Conservation (phyloP, 1,139 yeast species). For the Hyphopichia wangnamkhiaoensis region DNA sequence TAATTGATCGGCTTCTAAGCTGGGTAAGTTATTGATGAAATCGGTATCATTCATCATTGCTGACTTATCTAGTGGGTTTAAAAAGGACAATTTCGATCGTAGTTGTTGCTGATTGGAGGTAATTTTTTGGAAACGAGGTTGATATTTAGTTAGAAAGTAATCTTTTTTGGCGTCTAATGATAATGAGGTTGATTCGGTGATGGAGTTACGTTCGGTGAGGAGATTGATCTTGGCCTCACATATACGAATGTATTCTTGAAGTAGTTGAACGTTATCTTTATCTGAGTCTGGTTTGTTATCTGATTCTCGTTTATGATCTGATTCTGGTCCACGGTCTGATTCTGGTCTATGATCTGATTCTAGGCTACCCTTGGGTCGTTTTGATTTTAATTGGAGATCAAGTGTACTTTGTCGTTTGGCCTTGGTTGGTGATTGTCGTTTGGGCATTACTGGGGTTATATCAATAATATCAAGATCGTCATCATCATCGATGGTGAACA, state of each 20-base stretch:
- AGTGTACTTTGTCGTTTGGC: conserved; percentile 5
- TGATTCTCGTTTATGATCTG: too few species aligned
- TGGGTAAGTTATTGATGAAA: conserved; percentile 2
- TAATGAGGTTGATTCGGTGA: conserved; percentile 37
- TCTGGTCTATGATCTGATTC: too few species aligned
- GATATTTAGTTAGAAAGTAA: conserved; percentile 23
- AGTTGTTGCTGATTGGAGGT: neutral
- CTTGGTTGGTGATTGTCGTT: too few species aligned
- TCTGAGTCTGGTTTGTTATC: too few species aligned
- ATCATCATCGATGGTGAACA: neutral
- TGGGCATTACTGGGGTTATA: conserved; percentile 5
- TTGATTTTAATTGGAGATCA: neutral
- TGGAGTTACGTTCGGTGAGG: conserved; percentile 26
- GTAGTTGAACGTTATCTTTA: conserved; percentile 5
- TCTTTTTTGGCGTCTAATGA: conserved; percentile 34
- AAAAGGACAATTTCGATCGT: neutral
- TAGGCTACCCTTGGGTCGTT: neutral
- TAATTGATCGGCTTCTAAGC: neutral
- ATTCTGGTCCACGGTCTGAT: too few species aligned
- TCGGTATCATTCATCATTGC: conserved; percentile 2
- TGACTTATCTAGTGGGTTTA: neutral
- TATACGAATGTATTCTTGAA: conserved; percentile 21
- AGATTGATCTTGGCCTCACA: conserved; percentile 27
- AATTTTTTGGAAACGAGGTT: conserved; percentile 19
- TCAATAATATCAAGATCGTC: conserved; percentile 8